Evolutionary conservation across 2,329 filamentous ascomycete genomes (phyloP), one percentile per base, ranked within the genome.

Genomic region (Botrytis fabae): DNA sequence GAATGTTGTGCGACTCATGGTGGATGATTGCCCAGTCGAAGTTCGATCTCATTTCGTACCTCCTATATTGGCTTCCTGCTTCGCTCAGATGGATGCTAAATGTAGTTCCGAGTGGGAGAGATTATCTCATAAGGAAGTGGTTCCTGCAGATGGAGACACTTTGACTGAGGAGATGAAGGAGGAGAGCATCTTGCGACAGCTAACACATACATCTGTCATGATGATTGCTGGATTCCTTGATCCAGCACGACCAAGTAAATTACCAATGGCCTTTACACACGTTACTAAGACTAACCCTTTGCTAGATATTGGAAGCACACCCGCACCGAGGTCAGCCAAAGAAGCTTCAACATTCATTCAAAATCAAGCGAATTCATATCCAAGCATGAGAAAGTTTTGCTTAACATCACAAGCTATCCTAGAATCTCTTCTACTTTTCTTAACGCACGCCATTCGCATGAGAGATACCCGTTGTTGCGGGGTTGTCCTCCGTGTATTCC

Each of bases 151-250:
- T 5, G 91, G 91, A 32, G 93, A 95, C 72, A 93, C 93, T 74
- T 84, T 99, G 70, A 93, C 93, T 1, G 94, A 98, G 77, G 96
- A 99, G 83, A 99, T 99, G 96, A 97, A 98, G 83, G 91, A 93
- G 10, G 96, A 99, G 82, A 98, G 95, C 80, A 97, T 99, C 44
- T 85, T 99, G 63, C 90, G 96, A 32, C 94, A 98, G 81, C 87
- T 98, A 68, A 98, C 95, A 0, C 96, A 97, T 82, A 94, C 94
- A 5, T 93, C 95, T 1, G 94, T 98, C 44, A 91, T 96, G 78
- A 94, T 98, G 87, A 92, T 98, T 75, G 93, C 94, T 12, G 93
- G 94, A 77, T 90, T 98, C 78, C 86, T 99, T 35, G 95, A 97
- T 80, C 93, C 94, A 22, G 86, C 87, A 66, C 85, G 89, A 83